Evolutionary conservation across 257 asterid genomes (phyloP).

Genomic region (Nicotiana obtusifolia): DNA sequence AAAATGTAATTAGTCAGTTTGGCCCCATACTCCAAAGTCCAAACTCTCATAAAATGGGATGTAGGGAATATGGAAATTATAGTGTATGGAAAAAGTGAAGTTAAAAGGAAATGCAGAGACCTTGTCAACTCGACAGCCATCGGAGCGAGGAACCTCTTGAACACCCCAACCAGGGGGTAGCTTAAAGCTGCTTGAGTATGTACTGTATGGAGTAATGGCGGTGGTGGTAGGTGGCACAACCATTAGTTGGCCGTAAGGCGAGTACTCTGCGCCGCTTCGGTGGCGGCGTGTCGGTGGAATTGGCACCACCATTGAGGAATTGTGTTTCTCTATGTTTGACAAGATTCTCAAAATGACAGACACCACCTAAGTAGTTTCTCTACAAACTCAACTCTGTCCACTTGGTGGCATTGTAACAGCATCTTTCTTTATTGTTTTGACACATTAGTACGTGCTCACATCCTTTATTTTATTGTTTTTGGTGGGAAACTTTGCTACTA

Average conservation of each 20-base stretch:
- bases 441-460: background rate
- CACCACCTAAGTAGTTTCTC: background rate
- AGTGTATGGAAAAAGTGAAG: too few species aligned
- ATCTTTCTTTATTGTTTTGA: background rate
- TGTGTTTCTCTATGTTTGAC: slow-evolving; percentile 13
- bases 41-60: too few species aligned
- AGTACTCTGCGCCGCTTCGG: slow-evolving; percentile 10
- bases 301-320: slow-evolving; percentile 14
- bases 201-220: background rate
- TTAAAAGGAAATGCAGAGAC: slow-evolving; percentile 15
- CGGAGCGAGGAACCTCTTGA: slow-evolving; percentile 49
- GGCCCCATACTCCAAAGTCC: too few species aligned
- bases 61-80: too few species aligned
- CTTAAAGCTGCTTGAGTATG: slow-evolving; percentile 18
- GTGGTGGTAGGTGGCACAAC: slow-evolving; percentile 13
- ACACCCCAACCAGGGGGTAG: slow-evolving; percentile 62
- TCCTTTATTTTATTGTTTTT: too few species aligned
- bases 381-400: background rate
- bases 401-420: background rate
- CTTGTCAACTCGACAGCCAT: slow-evolving; percentile 48
- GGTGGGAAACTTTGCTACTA: too few species aligned
- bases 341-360: background rate
- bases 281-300: slow-evolving; percentile 17
- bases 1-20: too few species aligned
- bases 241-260: slow-evolving; percentile 26